Conservation (phyloP, 768 basidiomycete genomes). For the Naganishia onofrii region DNA sequence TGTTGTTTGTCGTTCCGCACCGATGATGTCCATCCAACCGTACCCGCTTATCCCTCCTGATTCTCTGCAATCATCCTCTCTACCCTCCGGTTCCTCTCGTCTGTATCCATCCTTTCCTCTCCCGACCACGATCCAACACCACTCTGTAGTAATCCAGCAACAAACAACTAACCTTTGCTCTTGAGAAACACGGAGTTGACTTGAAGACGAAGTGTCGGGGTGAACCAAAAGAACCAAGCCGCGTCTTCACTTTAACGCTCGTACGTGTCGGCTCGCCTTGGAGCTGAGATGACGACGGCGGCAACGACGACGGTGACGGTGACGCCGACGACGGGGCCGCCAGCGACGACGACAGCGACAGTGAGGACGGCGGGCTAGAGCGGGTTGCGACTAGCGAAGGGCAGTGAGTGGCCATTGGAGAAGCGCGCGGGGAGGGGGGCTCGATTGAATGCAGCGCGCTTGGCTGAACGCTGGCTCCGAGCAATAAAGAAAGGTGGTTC, state of each 20-base stretch:
- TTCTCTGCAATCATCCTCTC: background rate
- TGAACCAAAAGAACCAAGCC: constrained; percentile 3
- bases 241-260: background rate
- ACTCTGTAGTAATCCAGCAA: background rate
- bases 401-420: background rate
- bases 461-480: background rate
- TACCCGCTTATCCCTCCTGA: background rate
- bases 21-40: background rate
- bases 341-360: background rate
- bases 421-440: background rate
- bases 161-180: constrained; percentile 20
- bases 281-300: constrained; percentile 22
- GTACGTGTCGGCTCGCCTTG: background rate
- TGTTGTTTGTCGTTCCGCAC: background rate
- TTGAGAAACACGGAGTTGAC: constrained; percentile 17
- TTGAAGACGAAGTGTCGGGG: constrained; percentile 22
- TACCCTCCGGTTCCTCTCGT: no score
- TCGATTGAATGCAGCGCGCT: background rate
- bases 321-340: background rate
- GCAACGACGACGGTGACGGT: constrained; percentile 3
- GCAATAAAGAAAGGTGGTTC: background rate
- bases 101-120: background rate
- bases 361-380: background rate
- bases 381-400: background rate
- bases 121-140: background rate